A percentile compares a stretch with the other conserved stretches of the same genome.
Evolutionary conservation across 805 yeast genomes (phyloP).

Genomic region (Wickerhamomyces sydowiorum): DNA sequence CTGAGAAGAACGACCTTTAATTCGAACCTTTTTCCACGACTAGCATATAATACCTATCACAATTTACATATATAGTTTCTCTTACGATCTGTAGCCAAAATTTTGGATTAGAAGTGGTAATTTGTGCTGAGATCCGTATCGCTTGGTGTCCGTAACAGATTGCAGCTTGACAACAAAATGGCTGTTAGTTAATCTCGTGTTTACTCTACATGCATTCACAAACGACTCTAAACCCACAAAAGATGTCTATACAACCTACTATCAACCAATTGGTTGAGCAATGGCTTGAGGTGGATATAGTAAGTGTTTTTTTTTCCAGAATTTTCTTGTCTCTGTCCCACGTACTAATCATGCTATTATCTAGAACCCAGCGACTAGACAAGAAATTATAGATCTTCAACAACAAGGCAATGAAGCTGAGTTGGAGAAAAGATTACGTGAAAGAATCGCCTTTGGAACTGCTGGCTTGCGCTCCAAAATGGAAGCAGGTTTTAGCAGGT

Average conservation of each 20-base stretch:
- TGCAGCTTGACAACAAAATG: background rate
- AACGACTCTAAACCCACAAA: background rate
- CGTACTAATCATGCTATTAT: no score
- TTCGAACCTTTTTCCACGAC: no score
- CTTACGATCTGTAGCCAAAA: no score
- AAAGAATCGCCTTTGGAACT: slow-evolving; percentile 82
- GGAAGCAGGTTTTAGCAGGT: slow-evolving; percentile 86
- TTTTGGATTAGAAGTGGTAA: no score
- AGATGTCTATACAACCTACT: background rate
- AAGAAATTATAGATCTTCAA: slow-evolving; percentile 47
- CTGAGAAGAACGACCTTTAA: background rate
- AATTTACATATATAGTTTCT: no score
- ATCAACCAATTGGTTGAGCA: background rate
- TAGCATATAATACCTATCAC: no score
- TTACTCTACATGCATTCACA: background rate
- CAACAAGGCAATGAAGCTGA: slow-evolving; percentile 31
- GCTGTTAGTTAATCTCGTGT: no score
- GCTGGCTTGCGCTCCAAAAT: slow-evolving; percentile 86
- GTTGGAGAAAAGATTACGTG: slow-evolving; percentile 45
- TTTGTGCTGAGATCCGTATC: no score
- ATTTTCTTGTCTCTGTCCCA: background rate
- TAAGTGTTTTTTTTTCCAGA: background rate
- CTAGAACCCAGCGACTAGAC: slow-evolving; percentile 38
- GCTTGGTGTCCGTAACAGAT: background rate
- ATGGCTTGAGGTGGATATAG: background rate